Percentiles rank a stretch among this genome's conserved stretches.
These are phyloP conservation scores for Cyclotella atomus DNA, from an alignment of 108 stramenopile species.

Conservation along the genomic window DNA sequence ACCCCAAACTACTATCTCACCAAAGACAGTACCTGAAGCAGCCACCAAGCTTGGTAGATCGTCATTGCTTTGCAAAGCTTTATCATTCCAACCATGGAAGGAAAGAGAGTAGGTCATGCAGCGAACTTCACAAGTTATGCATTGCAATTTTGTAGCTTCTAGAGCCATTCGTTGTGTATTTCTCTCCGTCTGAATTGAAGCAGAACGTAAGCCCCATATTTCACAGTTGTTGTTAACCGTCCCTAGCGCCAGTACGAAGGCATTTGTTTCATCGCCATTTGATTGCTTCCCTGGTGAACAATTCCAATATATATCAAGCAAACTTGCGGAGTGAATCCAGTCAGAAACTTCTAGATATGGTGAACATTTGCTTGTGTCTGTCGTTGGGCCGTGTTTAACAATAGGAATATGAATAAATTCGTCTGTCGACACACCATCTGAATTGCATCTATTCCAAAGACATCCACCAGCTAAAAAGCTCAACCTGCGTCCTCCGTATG, in stretches of 20 bases:
- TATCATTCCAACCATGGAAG: conserved; percentile 19
- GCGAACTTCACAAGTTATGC: conserved; percentile 40
- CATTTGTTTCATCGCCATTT: neutral
- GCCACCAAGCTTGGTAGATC: conserved; percentile 30
- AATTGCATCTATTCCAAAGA: conserved; percentile 14
- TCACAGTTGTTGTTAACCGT: conserved; percentile 59
- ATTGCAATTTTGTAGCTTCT: conserved; percentile 21
- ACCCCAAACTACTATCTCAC: conserved; percentile 58
- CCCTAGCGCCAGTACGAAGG: conserved; percentile 56
- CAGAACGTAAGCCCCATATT: conserved; percentile 48
- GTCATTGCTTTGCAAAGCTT: neutral
- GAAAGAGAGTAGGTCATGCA: conserved; percentile 64
- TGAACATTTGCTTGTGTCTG: neutral
- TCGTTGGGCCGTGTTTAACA: neutral
- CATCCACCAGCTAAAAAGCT: conserved; percentile 45
- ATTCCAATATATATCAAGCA: conserved; percentile 17
- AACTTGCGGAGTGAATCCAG: conserved; percentile 69
- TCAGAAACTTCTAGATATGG: conserved; percentile 48
- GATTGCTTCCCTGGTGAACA: neutral
- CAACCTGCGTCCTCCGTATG: conserved; percentile 28
- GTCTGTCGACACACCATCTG: neutral
- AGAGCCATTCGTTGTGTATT: conserved; percentile 10
- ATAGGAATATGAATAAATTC: conserved; percentile 34
- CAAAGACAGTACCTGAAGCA: conserved; percentile 67
- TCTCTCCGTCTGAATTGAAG: neutral